A percentile compares a stretch with the other conserved stretches of the same genome.
Conservation (phyloP, 1,139 yeast genomes). For the Zygosaccharomyces pseudobailii region DNA sequence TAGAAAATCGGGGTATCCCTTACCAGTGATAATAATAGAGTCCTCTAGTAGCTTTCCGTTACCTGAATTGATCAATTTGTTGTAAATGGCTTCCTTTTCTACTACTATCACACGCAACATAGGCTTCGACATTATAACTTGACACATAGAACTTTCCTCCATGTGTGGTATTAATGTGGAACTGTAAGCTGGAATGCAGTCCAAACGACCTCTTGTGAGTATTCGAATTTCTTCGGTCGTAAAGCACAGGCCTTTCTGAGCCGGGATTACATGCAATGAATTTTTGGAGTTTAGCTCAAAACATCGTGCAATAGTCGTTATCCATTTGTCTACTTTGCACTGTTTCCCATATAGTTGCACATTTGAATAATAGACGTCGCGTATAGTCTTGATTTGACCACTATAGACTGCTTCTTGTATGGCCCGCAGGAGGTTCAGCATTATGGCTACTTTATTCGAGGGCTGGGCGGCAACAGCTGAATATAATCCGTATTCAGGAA, state of each 20-base stretch:
- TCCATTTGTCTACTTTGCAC: constrained; percentile 21
- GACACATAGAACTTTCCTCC: constrained; percentile 7
- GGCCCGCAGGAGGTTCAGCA: constrained; percentile 18
- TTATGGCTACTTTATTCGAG: constrained; percentile 14
- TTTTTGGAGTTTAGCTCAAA: constrained; percentile 18
- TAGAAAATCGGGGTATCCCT: constrained; percentile 36
- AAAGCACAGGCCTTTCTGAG: constrained; percentile 36
- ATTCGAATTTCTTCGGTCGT: constrained; percentile 12
- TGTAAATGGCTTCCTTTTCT: constrained; percentile 34
- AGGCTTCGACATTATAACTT: constrained; percentile 7
- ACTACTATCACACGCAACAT: constrained; percentile 20
- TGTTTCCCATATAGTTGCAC: constrained; percentile 31
- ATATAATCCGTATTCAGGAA: constrained; percentile 3
- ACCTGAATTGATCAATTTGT: constrained; percentile 17
- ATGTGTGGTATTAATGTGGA: constrained; percentile 18
- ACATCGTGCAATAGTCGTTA: constrained; percentile 20
- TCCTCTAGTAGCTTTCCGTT: constrained; percentile 3
- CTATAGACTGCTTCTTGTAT: constrained; percentile 9
- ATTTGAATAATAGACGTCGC: constrained; percentile 35
- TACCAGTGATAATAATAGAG: constrained; percentile 33
- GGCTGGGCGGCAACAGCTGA: constrained; percentile 3
- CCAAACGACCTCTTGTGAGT: constrained; percentile 6
- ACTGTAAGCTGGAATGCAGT: constrained; percentile 6
- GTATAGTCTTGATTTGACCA: constrained; percentile 23
- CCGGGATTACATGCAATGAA: constrained; percentile 28